Percentiles rank a stretch among this genome's conserved stretches.
Evolutionary conservation across 768 basidiomycete genomes (phyloP).

Genomic region (Strobilomyces echinocephalus): DNA sequence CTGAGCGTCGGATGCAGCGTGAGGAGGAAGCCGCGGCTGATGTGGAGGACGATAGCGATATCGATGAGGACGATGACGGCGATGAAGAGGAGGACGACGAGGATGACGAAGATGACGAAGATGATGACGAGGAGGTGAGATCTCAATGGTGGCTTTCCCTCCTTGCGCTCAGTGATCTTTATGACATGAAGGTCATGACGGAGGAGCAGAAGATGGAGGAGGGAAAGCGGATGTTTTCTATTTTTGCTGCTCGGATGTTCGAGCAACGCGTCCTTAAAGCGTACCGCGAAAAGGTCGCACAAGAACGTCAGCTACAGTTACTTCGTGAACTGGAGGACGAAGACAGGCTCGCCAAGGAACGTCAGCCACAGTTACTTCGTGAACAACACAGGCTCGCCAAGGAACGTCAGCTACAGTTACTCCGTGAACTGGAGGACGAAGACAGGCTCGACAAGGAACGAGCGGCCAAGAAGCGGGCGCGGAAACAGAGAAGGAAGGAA

Average conservation of each 20-base stretch:
- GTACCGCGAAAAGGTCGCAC: conserved; percentile 94
- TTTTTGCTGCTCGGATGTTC: conserved; percentile 99
- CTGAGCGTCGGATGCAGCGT: conserved; percentile 87
- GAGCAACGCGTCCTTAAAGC: conserved; percentile 97
- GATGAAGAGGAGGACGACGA: conserved; percentile 64
- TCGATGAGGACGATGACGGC: conserved; percentile 55
- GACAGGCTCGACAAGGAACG: conserved; percentile 80
- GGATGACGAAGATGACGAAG: conserved; percentile 53
- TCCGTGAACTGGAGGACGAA: conserved; percentile 95
- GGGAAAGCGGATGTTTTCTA: conserved; percentile 98
- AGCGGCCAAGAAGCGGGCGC: conserved; percentile 89
- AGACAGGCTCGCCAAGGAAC: conserved; percentile 79
- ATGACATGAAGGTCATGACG: conserved; percentile 59
- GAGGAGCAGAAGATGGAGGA: conserved; percentile 99
- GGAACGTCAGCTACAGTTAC: conserved; percentile 86
- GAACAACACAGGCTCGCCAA: conserved; percentile 85
- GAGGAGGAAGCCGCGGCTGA: conserved; percentile 69
- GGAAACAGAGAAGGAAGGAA: conserved; percentile 99
- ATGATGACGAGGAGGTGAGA: conserved; percentile 5
- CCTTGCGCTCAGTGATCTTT: conserved; percentile 9
- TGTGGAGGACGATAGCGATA: conserved; percentile 58
- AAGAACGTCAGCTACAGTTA: conserved; percentile 90
- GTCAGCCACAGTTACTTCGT: conserved; percentile 85
- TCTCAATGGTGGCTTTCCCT: background rate
- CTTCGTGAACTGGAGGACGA: conserved; percentile 95